Conservation (phyloP, 805 yeast genomes). For the Myxozyma sirexii region DNA sequence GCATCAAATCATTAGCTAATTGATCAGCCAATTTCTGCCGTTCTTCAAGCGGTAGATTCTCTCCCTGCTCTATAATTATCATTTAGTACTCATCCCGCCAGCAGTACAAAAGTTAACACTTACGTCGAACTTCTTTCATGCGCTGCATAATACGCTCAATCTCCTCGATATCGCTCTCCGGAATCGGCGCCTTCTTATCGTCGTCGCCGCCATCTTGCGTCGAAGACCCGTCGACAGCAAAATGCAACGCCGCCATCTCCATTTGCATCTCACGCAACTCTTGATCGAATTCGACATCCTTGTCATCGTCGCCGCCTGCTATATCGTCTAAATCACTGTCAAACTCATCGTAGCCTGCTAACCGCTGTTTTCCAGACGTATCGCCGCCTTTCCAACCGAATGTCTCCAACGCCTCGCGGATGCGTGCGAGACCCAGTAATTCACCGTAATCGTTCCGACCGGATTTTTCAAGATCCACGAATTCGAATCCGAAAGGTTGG, state of each 20-base stretch:
- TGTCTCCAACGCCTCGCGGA: slow-evolving; percentile 40
- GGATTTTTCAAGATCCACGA: slow-evolving; percentile 30
- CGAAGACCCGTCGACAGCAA: slow-evolving; percentile 21
- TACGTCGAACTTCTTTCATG: slow-evolving; percentile 37
- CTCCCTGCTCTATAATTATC: slow-evolving; percentile 25
- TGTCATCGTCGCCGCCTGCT: slow-evolving; percentile 5
- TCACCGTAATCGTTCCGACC: slow-evolving; percentile 34
- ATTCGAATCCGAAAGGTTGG: slow-evolving; percentile 38
- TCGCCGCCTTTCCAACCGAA: slow-evolving; percentile 17
- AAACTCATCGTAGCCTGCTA: slow-evolving; percentile 11
- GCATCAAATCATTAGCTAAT: slow-evolving; percentile 41
- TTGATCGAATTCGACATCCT: slow-evolving; percentile 24
- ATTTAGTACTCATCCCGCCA: no score
- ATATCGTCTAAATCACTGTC: slow-evolving; percentile 8
- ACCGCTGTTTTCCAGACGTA: background rate
- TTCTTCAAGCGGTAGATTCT: slow-evolving; percentile 38
- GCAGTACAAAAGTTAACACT: slow-evolving; percentile 6
- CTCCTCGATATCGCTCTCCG: slow-evolving; percentile 36
- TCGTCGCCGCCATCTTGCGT: slow-evolving; percentile 6
- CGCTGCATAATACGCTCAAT: slow-evolving; percentile 39
- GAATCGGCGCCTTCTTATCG: slow-evolving; percentile 14
- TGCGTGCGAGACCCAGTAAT: slow-evolving; percentile 37
- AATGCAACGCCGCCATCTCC: slow-evolving; percentile 33
- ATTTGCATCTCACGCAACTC: slow-evolving; percentile 32
- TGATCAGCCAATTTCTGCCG: slow-evolving; percentile 41